Evolutionary conservation across 2,329 filamentous ascomycete species (phyloP).

Genomic region (Lecanicillium sp.): DNA sequence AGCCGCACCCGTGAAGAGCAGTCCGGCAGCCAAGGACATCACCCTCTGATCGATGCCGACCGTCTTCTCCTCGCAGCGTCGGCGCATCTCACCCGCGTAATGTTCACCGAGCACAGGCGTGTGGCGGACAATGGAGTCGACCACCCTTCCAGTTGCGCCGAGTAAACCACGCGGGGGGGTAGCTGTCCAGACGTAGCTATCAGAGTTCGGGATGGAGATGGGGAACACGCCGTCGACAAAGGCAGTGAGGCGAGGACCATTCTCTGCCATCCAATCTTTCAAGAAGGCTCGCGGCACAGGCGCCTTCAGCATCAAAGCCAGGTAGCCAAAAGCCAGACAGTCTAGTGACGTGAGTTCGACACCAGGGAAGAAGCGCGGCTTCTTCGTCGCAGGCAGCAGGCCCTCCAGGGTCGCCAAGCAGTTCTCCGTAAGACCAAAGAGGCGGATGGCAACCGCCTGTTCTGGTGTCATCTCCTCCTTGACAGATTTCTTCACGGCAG

Average conservation of each 20-base stretch:
- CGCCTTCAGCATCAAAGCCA: conserved; percentile 61
- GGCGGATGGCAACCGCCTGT: conserved; percentile 65
- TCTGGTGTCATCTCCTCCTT: conserved; percentile 60
- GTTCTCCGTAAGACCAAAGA: conserved; percentile 65
- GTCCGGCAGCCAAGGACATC: conserved; percentile 26
- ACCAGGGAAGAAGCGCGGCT: conserved; percentile 27
- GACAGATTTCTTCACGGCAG: conserved; percentile 45
- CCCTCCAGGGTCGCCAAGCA: conserved; percentile 67
- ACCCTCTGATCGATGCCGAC: conserved; percentile 29
- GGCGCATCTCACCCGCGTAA: conserved; percentile 32
- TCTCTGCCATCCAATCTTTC: conserved; percentile 34
- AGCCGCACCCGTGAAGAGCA: conserved; percentile 33
- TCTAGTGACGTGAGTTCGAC: conserved; percentile 47
- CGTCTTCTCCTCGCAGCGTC: conserved; percentile 27
- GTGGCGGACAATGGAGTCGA: conserved; percentile 31
- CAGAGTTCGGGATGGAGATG: conserved; percentile 17
- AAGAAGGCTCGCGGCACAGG: conserved; percentile 38
- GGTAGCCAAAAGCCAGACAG: conserved; percentile 73
- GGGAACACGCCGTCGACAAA: conserved; percentile 28
- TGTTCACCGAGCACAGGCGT: conserved; percentile 30
- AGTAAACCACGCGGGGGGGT: conserved; percentile 20
- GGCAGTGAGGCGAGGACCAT: conserved; percentile 24
- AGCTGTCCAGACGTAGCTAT: conserved; percentile 24
- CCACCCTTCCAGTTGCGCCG: conserved; percentile 23
- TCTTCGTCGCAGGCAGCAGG: conserved; percentile 32